These are phyloP conservation scores for Porcisia hertigi DNA, from an alignment of 208 protist genomes.

Conservation along the genomic window DNA sequence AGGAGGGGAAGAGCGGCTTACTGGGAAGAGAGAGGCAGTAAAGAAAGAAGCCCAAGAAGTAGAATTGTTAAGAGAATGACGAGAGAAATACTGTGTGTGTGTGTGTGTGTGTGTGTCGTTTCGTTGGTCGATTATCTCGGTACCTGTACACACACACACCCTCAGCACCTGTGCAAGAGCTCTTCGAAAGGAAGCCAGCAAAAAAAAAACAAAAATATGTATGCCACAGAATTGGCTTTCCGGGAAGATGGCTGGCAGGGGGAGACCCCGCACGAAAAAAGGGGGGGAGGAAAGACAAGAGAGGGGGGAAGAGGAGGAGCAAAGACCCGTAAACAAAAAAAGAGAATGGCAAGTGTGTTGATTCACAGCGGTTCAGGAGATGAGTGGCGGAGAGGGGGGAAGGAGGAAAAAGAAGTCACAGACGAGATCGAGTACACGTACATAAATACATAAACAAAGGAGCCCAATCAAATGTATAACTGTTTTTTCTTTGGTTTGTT, in stretches of 20 bases:
- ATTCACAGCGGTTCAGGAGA: not conserved
- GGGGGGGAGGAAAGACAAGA: not conserved
- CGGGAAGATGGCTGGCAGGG: not conserved
- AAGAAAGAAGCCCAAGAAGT: too few species aligned
- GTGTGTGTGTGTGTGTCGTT: not conserved
- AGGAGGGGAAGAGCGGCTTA: too few species aligned
- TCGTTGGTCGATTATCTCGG: too few species aligned
- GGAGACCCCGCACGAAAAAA: not conserved
- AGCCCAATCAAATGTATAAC: not conserved
- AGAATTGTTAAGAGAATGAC: too few species aligned
- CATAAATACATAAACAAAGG: slow-evolving; percentile 1
- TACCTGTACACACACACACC: not conserved
- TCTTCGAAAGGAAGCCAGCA: not conserved
- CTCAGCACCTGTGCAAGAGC: not conserved
- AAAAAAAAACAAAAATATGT: not conserved
- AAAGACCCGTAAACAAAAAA: not conserved
- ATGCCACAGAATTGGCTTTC: not conserved
- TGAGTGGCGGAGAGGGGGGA: not conserved
- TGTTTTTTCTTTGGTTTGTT: not conserved
- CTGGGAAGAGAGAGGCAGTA: too few species aligned
- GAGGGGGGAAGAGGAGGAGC: not conserved
- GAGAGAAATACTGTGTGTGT: not conserved
- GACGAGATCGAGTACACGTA: not conserved
- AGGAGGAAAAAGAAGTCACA: not conserved
- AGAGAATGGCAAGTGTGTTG: not conserved